These are phyloP conservation scores for Irpex lacteus DNA, from an alignment of 1,284 basidiomycete species.

Conservation along the genomic window DNA sequence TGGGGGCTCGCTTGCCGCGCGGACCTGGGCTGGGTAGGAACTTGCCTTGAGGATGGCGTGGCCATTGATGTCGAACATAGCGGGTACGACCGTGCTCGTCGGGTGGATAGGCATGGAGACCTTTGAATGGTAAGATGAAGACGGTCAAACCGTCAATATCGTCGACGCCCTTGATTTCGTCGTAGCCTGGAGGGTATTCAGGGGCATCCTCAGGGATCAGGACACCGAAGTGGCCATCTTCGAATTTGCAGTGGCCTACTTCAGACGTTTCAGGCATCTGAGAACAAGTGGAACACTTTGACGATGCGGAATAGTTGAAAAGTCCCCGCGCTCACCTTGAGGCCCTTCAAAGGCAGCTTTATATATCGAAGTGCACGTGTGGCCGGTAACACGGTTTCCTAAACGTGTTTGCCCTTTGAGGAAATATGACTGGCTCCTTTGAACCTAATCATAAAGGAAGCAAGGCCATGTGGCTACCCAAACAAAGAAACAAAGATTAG, in stretches of 20 bases:
- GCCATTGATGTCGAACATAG: conserved; percentile 2
- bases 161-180: neutral
- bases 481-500: too few species aligned
- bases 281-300: too few species aligned
- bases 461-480: too few species aligned
- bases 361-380: neutral
- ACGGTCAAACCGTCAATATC: neutral
- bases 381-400: neutral
- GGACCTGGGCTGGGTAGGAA: conserved; percentile 6
- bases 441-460: too few species aligned
- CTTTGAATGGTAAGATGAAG: neutral
- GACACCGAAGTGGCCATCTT: too few species aligned
- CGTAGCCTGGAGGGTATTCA: too few species aligned
- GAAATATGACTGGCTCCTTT: too few species aligned
- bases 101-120: neutral
- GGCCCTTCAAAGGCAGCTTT: neutral
- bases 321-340: too few species aligned
- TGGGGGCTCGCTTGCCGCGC: conserved; percentile 15
- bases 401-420: neutral
- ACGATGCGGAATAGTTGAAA: too few species aligned
- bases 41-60: conserved; percentile 1
- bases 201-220: too few species aligned
- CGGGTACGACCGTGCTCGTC: neutral
- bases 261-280: too few species aligned
- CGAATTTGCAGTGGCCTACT: too few species aligned